A percentile compares a stretch with the other conserved stretches of the same genome.
phyloP scores from a whole-genome alignment of 768 basidiomycete genomes.

The Crepidotus variabilis region DNA sequence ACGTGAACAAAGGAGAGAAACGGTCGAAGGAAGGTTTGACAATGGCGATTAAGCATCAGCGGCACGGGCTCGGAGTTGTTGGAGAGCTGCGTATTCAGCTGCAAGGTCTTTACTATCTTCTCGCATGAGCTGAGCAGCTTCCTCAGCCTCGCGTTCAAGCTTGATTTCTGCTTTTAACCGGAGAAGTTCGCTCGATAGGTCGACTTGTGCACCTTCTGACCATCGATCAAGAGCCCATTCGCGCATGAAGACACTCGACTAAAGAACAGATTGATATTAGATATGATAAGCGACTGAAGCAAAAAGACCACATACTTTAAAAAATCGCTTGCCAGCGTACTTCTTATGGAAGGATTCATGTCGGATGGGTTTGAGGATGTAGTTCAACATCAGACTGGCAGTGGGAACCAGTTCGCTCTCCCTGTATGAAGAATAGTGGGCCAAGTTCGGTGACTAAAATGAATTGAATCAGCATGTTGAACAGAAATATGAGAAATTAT shows the following conservation, averaged over 20 bases:
- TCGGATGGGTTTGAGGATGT: conserved; percentile 73
- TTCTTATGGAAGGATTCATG: conserved; percentile 93
- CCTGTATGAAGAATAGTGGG: conserved; percentile 91
- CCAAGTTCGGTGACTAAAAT: conserved; percentile 71
- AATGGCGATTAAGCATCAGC: not conserved
- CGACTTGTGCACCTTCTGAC: conserved; percentile 57
- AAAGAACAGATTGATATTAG: not conserved
- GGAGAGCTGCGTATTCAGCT: conserved; percentile 10
- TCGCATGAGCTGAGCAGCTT: conserved; percentile 13
- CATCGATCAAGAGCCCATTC: conserved; percentile 83
- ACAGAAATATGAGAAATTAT: not conserved
- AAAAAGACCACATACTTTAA: conserved; percentile 55
- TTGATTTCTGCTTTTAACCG: conserved; percentile 56
- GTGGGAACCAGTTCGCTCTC: conserved; percentile 83
- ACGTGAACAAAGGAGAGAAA: conserved; percentile 3
- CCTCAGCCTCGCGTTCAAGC: conserved; percentile 30
- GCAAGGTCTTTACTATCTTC: conserved; percentile 10
- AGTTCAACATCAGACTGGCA: conserved; percentile 91
- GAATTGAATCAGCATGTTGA: conserved; percentile 3
- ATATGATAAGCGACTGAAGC: not conserved
- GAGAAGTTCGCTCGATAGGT: conserved; percentile 56
- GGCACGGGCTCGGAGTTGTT: conserved; percentile 8
- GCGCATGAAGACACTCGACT: conserved; percentile 82
- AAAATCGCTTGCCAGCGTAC: conserved; percentile 85
- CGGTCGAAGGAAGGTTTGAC: not conserved